Evolutionary conservation across 306 rosid genomes (phyloP), one percentile per base, ranked within the genome.

Genomic region (Carpinus fangiana): DNA sequence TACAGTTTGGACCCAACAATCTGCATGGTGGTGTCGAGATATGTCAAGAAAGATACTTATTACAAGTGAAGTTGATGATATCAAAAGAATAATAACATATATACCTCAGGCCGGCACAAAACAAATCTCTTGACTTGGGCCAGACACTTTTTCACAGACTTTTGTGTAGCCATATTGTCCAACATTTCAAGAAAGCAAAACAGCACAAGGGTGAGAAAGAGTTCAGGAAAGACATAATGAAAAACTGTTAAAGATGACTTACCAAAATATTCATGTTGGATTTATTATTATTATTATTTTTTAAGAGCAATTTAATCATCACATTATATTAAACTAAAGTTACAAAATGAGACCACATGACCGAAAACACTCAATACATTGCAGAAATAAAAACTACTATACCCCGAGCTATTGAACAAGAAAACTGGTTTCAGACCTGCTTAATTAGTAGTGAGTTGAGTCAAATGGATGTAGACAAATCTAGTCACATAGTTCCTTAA

Each of bases 31-130:
- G 62, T 5, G 3, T 72, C 57, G 67, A 59, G 1, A 36, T 48
- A 34, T 73, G 71, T 72, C 51, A n/a, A 13, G 55, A 54, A 48
- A 31, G 34, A 23, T 23, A 23, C 26, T 23, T 23, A 23, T 48
- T 4, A 48, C 12, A 47, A 47, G 51, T 48, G 52, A 18, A 31
- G 59, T 52, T 71, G 73, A 62, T 56, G 6, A 55, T 38, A 20
- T 64, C 38, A n/a, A 17, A 23, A 23, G 26, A 23, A 23, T 23
- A 23, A 23, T 23, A 23, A 23, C 26, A 23, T 23, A 23, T 23
- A 23, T 23, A 95, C 99, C 98, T 87, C 89, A 1, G 93, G 93
- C 28, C 89, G 79, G 73, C 96, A 90, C 7, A 87, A 73, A 3
- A 90, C 47, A 52, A 88, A 51, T 60, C 89, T 88, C 82, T 95